phyloP scores from a whole-genome alignment of 352 stramenopile species.

The Globisporangium nunn region DNA sequence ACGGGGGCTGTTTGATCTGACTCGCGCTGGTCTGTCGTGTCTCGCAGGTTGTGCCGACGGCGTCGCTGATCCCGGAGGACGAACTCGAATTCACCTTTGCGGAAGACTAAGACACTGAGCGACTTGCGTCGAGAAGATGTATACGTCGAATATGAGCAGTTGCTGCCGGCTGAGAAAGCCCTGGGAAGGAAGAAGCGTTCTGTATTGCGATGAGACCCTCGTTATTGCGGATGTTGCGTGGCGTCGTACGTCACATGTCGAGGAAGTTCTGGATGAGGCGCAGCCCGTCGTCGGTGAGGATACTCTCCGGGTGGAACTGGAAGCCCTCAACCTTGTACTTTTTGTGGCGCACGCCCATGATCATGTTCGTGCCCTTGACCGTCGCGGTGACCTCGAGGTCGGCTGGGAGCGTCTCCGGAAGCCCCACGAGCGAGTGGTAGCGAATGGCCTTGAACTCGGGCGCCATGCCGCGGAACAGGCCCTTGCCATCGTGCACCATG shows the following conservation, averaged over 20 bases:
- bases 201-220: too few relatives aligned
- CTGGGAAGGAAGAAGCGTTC: too few relatives aligned
- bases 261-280: conserved; percentile 86
- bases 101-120: conserved; percentile 36
- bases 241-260: conserved; percentile 42
- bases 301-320: conserved; percentile 87
- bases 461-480: conserved; percentile 77
- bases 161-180: too few relatives aligned
- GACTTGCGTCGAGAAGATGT: too few relatives aligned
- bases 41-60: conserved; percentile 37
- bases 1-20: neutral
- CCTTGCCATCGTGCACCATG: conserved; percentile 81
- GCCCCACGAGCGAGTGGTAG: conserved; percentile 83
- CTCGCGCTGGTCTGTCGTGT: neutral
- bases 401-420: conserved; percentile 73
- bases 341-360: conserved; percentile 87
- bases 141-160: too few relatives aligned
- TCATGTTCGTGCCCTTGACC: conserved; percentile 80
- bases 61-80: conserved; percentile 29
- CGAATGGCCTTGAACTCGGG: conserved; percentile 77
- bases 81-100: conserved; percentile 70
- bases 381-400: conserved; percentile 77
- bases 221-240: neutral
- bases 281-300: conserved; percentile 77
- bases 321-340: conserved; percentile 82